These are phyloP conservation scores for Roridomyces roridus DNA, from an alignment of 768 basidiomycete genomes.

Conservation along the genomic window DNA sequence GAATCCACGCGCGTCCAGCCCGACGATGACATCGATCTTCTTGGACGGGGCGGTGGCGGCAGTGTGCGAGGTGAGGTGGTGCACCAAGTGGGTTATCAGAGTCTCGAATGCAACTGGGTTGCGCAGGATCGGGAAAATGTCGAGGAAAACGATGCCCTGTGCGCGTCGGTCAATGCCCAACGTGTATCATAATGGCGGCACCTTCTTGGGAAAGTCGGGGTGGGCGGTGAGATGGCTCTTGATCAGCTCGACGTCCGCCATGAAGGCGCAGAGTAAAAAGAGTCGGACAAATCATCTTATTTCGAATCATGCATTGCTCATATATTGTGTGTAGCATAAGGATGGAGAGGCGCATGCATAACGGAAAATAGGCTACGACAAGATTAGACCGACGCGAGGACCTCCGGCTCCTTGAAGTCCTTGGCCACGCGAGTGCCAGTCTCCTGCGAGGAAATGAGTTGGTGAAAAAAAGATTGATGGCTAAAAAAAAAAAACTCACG, in stretches of 20 bases:
- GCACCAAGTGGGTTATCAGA: constrained; percentile 85
- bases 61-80: constrained; percentile 84
- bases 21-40: constrained; percentile 92
- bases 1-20: constrained; percentile 95
- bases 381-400: constrained; percentile 87
- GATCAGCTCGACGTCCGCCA: constrained; percentile 82
- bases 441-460: constrained; percentile 58
- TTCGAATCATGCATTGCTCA: constrained; percentile 30
- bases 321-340: constrained; percentile 35
- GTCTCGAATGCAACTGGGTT: constrained; percentile 89
- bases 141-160: constrained; percentile 90
- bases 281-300: not conserved
- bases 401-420: constrained; percentile 98
- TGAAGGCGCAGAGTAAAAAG: constrained; percentile 35
- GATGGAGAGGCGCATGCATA: constrained; percentile 41
- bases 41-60: constrained; percentile 61
- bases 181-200: constrained; percentile 34
- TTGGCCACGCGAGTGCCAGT: constrained; percentile 92
- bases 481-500: constrained; percentile 55
- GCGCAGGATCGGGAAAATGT: constrained; percentile 93
- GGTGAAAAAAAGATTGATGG: constrained; percentile 11
- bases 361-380: constrained; percentile 33
- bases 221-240: constrained; percentile 64
- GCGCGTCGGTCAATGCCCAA: not conserved
- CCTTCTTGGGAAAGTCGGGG: constrained; percentile 91